These are phyloP conservation scores for Coemansia furcata DNA, from an alignment of 192 early-diverging fungal species.

Conservation along the genomic window DNA sequence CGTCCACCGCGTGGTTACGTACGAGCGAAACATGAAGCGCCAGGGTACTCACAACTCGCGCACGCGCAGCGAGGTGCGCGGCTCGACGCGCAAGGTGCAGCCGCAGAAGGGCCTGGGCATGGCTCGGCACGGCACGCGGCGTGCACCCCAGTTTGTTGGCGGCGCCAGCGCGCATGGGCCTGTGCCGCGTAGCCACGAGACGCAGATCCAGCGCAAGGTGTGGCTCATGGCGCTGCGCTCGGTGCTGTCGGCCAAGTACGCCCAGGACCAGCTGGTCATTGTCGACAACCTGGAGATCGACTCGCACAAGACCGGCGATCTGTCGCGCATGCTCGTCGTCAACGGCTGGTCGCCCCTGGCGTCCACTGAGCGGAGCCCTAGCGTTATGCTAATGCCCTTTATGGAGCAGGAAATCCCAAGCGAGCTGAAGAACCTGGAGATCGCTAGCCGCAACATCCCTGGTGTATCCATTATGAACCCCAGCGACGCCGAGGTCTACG, in stretches of 20 bases:
- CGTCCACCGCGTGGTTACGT: conserved; percentile 79
- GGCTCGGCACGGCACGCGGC: conserved; percentile 80
- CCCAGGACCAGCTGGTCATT: conserved; percentile 83
- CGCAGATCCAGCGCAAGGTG: conserved; percentile 82
- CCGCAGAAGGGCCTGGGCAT: conserved; percentile 93
- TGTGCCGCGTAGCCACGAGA: conserved; percentile 77
- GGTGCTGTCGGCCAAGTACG: conserved; percentile 85
- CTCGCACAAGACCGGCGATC: conserved; percentile 59
- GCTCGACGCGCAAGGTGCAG: conserved; percentile 74
- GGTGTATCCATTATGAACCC: conserved; percentile 60
- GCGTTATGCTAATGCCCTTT: conserved; percentile 37
- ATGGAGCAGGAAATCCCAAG: conserved; percentile 13
- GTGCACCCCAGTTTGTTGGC: conserved; percentile 86
- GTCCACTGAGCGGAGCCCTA: conserved; percentile 15
- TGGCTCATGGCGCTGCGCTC: conserved; percentile 79
- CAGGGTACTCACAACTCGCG: conserved; percentile 86
- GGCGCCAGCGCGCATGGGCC: conserved; percentile 90
- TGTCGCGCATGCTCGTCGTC: conserved; percentile 43
- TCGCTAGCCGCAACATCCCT: conserved; percentile 63
- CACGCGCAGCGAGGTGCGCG: conserved; percentile 77
- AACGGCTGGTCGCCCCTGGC: conserved; percentile 43
- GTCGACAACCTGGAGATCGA: conserved; percentile 67
- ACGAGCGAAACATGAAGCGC: conserved; percentile 76
- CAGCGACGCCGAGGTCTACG: conserved; percentile 65
- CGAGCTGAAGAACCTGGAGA: conserved; percentile 55